Conservation (phyloP, 495 filamentous ascomycete genomes). For the Aspergillus diversus region DNA sequence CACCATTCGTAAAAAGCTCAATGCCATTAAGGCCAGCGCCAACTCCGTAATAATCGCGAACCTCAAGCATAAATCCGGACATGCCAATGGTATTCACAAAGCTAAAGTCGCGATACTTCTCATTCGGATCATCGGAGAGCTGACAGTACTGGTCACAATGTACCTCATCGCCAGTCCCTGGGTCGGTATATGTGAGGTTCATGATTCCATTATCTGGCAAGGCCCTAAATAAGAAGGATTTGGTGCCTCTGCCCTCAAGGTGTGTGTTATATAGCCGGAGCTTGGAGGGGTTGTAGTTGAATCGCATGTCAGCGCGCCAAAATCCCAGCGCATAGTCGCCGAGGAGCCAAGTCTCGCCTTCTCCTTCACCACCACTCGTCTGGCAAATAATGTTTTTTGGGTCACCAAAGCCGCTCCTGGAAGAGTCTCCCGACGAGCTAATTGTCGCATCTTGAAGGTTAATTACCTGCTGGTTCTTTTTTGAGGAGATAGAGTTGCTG, state of each 20-base stretch:
- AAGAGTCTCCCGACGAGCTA: conserved; percentile 62
- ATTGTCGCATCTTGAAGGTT: conserved; percentile 81
- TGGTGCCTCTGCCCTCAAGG: conserved; percentile 81
- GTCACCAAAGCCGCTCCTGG: conserved; percentile 68
- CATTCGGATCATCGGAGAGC: conserved; percentile 64
- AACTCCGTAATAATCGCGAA: conserved; percentile 80
- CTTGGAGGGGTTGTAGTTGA: conserved; percentile 82
- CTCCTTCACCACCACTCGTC: conserved; percentile 61
- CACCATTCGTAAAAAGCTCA: conserved; percentile 81
- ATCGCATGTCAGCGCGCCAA: conserved; percentile 83
- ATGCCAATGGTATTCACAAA: conserved; percentile 90
- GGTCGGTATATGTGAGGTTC: conserved; percentile 91
- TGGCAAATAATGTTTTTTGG: conserved; percentile 87
- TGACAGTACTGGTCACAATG: conserved; percentile 80
- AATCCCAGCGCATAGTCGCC: conserved; percentile 77
- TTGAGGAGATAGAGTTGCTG: conserved; percentile 73
- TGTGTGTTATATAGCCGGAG: conserved; percentile 90
- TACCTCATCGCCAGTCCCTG: conserved; percentile 61
- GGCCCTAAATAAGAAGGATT: conserved; percentile 80
- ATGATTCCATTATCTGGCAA: conserved; percentile 88
- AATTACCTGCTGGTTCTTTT: conserved; percentile 72
- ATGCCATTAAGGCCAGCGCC: conserved; percentile 89
- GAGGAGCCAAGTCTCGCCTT: conserved; percentile 82
- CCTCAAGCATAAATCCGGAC: conserved; percentile 83
- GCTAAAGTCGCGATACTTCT: conserved; percentile 82